Conservation (phyloP, 306 rosid genomes). For the Canavalia gladiata region DNA sequence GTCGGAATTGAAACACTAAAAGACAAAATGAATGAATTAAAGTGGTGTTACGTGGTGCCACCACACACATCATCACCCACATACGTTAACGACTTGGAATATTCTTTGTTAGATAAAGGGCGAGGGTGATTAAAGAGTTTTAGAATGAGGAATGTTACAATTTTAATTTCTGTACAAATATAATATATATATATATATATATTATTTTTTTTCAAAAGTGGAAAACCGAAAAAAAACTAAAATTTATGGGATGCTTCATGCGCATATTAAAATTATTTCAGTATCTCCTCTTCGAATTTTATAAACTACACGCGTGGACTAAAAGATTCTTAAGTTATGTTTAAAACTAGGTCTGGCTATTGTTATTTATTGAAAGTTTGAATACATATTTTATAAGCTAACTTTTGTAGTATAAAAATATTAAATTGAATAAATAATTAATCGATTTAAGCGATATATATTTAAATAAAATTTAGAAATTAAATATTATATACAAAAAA, state of each 20-base stretch:
- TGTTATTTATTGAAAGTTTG: too few species aligned
- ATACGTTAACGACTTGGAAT: slow-evolving; percentile 7
- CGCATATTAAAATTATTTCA: too few species aligned
- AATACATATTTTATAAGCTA: too few species aligned
- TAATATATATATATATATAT: too few species aligned
- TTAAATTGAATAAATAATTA: too few species aligned
- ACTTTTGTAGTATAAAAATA: too few species aligned
- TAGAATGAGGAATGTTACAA: background rate
- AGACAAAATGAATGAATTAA: slow-evolving; percentile 38
- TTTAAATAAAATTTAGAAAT: too few species aligned
- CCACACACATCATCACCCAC: slow-evolving; percentile 21
- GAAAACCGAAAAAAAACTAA: background rate
- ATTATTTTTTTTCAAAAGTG: too few species aligned
- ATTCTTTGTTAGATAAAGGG: background rate
- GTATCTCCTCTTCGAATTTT: background rate
- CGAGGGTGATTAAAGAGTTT: background rate
- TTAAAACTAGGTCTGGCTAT: background rate
- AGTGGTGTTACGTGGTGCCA: slow-evolving; percentile 35
- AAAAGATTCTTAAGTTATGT: background rate
- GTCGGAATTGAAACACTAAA: background rate
- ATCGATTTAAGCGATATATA: too few species aligned
- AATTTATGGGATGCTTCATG: too few species aligned
- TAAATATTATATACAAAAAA: too few species aligned
- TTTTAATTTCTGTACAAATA: background rate
- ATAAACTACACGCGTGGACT: background rate